Evolutionary conservation across 768 basidiomycete genomes (phyloP), one percentile per base, ranked within the genome.

Genomic region (Psilocybe sp.): DNA sequence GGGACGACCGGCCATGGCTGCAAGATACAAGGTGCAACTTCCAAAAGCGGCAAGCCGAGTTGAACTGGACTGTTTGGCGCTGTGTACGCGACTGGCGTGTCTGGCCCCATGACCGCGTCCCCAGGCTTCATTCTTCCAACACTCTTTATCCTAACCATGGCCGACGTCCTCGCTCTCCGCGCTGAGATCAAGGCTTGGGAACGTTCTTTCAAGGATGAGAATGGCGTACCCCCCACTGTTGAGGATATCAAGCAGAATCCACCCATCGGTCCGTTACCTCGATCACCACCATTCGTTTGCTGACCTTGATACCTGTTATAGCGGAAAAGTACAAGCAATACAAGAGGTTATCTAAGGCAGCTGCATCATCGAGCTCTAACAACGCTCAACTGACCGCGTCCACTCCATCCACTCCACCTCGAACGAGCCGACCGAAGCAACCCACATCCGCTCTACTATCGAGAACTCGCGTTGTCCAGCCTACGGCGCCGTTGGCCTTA

Each of bases 301-400:
- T 46, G 53, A 47, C 19, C 36, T n/a, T 49, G 57, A 59, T 61
- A 53, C 42, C 49, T 33, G 23, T 19, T 51, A 11, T 62, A 92
- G 89, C 86, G 52, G 78, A 81, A 56, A 90, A 87, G 65, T 92
- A 92, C 72, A 91, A 78, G 66, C 75, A 80, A 28, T 90, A 92
- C 75, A 92, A 91, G 75, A 82, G 77, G 51, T 75, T 91, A 33
- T 78, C 77, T 48, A 91, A 86, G 56, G 62, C 65, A 19, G 57
- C 68, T 1, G 53, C 66, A 28, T 53, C 52, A 20, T 44, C 52
- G 7, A 46, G 36, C 38, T 10, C 50, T 5, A 36, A 44, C 34
- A 52, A 51, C 39, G 34, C 40, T 20, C 11, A 15, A 7, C 41
- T 40, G 44, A 39, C 61, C 15, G 53, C 65, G 44, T 63, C 59